A percentile compares a stretch with the other conserved stretches of the same genome.
These are phyloP conservation scores for Kitagawia praeruptora DNA, from an alignment of 129 eudicot species.

Conservation along the genomic window DNA sequence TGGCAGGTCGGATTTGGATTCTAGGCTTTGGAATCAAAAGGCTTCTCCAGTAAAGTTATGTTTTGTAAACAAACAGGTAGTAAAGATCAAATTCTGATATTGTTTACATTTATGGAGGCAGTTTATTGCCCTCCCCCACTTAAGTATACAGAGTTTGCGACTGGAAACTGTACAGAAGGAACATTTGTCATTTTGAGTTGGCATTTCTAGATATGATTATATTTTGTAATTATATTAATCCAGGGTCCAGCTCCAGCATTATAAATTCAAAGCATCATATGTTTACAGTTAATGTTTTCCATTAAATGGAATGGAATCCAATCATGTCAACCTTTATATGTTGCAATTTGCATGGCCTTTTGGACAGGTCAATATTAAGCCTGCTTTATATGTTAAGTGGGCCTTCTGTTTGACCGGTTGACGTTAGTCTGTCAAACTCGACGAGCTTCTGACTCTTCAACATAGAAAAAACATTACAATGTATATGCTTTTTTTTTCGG, in stretches of 20 bases:
- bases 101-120: not conserved
- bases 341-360: too few species aligned
- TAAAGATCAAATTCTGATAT: not conserved
- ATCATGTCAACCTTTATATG: too few species aligned
- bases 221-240: not conserved
- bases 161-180: constrained; percentile 16
- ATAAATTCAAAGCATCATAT: not conserved
- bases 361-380: too few species aligned
- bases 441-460: too few species aligned
- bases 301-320: not conserved
- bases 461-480: too few species aligned
- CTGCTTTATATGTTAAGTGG: too few species aligned
- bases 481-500: too few species aligned
- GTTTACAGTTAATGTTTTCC: not conserved
- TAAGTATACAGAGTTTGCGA: constrained; percentile 19
- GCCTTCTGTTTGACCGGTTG: too few species aligned
- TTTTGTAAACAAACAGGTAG: not conserved
- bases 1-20: not conserved
- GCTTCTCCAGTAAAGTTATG: not conserved
- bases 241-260: not conserved
- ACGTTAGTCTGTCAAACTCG: too few species aligned
- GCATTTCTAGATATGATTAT: not conserved
- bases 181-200: not conserved
- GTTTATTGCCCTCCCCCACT: not conserved
- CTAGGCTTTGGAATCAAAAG: not conserved